Conservation (phyloP, 129 eudicot genomes). For the Artemisia annua region DNA sequence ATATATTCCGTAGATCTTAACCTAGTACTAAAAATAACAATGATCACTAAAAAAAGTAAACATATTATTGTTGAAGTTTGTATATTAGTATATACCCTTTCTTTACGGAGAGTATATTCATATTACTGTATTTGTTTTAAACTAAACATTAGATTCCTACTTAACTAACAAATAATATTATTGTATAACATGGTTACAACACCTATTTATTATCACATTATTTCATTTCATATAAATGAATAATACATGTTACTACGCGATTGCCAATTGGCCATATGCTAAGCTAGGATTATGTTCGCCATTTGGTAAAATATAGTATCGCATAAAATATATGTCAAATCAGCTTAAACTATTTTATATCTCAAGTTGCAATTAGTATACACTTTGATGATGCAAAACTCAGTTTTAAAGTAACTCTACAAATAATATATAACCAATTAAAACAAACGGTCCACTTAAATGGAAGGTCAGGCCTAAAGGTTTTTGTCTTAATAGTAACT, state of each 20-base stretch:
- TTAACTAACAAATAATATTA: not conserved
- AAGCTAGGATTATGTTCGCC: not conserved
- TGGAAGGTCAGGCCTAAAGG: too few species aligned
- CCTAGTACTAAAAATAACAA: too few species aligned
- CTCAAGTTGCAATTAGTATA: not conserved
- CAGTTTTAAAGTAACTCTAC: not conserved
- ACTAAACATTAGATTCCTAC: too few species aligned
- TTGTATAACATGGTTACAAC: not conserved
- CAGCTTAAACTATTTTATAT: not conserved
- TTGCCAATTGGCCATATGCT: slow-evolving; percentile 13
- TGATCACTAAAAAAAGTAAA: too few species aligned
- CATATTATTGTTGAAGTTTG: too few species aligned
- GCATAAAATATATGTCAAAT: not conserved
- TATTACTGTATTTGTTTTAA: too few species aligned
- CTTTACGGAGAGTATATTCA: too few species aligned
- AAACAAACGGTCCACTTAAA: not conserved
- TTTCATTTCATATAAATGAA: not conserved
- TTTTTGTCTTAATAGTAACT: too few species aligned
- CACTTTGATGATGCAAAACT: not conserved
- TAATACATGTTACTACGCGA: not conserved
- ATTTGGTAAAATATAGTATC: not conserved
- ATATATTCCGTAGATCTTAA: too few species aligned
- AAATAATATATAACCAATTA: not conserved
- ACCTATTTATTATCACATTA: not conserved
- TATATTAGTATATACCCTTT: too few species aligned